A percentile compares a stretch with the other conserved stretches of the same genome.
These are phyloP conservation scores for Leptomonas seymouri DNA, from an alignment of 208 protist genomes.

Conservation along the genomic window DNA sequence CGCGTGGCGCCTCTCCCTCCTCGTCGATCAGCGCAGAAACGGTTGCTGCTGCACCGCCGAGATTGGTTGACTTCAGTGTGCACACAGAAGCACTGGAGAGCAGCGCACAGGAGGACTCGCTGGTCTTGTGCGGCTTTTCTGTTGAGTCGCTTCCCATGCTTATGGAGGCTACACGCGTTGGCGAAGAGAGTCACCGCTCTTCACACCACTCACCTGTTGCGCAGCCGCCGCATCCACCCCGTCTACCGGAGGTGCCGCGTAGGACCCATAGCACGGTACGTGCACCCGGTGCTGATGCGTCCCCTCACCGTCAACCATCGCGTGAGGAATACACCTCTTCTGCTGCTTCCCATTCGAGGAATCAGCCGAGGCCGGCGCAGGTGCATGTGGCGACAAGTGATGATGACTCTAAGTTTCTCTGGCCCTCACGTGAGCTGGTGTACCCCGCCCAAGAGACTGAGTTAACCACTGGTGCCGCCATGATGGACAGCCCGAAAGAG, in stretches of 20 bases:
- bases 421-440: slow-evolving; percentile 8
- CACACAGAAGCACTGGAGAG: slow-evolving; percentile 19
- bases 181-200: no score
- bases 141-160: slow-evolving; percentile 23
- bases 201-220: neutral
- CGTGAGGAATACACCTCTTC: neutral
- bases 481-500: neutral
- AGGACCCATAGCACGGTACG: no score
- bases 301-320: neutral
- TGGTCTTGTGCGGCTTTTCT: slow-evolving; percentile 29
- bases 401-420: neutral
- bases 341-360: neutral
- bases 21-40: neutral
- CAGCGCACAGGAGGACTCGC: slow-evolving; percentile 21
- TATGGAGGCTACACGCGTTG: neutral
- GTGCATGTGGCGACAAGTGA: neutral
- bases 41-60: neutral
- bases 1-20: neutral
- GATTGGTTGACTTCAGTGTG: slow-evolving; percentile 34
- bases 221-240: neutral
- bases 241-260: neutral
- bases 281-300: no score
- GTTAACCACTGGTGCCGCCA: neutral
- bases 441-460: neutral
- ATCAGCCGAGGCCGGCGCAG: neutral